Evolutionary conservation across 2,329 filamentous ascomycete species (phyloP).

Genomic region (Pyrenophora tritici-repentis): DNA sequence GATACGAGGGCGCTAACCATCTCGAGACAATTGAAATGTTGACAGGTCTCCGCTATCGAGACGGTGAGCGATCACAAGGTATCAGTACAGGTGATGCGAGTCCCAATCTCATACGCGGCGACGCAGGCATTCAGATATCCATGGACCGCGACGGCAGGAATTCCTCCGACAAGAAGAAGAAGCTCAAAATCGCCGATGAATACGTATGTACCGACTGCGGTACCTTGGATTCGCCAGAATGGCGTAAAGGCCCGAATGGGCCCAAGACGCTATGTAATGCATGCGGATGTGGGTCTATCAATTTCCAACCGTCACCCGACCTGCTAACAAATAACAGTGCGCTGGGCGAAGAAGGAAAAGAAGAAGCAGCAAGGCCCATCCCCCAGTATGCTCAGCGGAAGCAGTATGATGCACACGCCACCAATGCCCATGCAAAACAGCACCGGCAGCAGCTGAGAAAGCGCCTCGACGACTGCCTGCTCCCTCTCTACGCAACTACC

Average conservation of each 20-base stretch:
- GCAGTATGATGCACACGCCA: constrained; percentile 26
- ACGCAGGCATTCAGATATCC: constrained; percentile 83
- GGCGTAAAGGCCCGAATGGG: constrained; percentile 90
- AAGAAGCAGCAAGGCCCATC: constrained; percentile 56
- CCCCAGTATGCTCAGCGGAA: constrained; percentile 18
- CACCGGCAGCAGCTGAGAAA: constrained; percentile 37
- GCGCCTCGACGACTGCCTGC: not conserved
- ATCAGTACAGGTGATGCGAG: constrained; percentile 86
- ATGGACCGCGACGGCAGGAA: constrained; percentile 73
- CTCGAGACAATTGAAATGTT: constrained; percentile 91
- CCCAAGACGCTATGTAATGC: constrained; percentile 96
- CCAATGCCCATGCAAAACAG: constrained; percentile 37
- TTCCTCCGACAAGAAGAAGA: constrained; percentile 80
- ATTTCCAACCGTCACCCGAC: not conserved
- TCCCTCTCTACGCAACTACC: not conserved
- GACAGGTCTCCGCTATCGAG: constrained; percentile 83
- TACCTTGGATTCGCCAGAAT: constrained; percentile 92
- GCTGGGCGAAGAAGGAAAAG: constrained; percentile 76
- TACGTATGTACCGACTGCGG: constrained; percentile 97
- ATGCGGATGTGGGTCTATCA: constrained; percentile 71
- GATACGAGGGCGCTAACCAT: constrained; percentile 73
- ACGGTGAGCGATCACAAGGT: constrained; percentile 85
- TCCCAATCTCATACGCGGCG: constrained; percentile 80
- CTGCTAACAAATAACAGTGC: constrained; percentile 50
- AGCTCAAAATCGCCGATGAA: constrained; percentile 79